Evolutionary conservation across 2,329 filamentous ascomycete species (phyloP), one percentile per base, ranked within the genome.

Genomic region (Penicillium sp.): DNA sequence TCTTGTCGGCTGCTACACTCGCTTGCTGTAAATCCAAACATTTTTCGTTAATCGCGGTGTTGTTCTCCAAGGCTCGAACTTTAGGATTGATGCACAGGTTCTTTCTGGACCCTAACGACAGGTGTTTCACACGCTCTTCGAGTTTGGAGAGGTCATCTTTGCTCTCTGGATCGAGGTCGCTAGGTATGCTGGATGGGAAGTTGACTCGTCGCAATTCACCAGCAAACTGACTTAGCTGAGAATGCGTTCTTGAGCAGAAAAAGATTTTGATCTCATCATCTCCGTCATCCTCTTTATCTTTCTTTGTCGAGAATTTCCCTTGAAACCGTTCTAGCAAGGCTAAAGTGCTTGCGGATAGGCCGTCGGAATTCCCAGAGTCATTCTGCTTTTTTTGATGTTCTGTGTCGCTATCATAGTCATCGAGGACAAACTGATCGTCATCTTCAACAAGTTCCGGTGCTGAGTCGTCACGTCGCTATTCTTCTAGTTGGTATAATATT

Each of bases 181-280:
- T 61, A 0, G 85, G 84, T 3, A 94, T 73, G 2, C 88, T 90
- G 0, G 90, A 81, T 5, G 92, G 90, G 57, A 96, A 85, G 0
- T 77, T 76, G n/a, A 95, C 89, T 29, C 90, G 85, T 2, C 87
- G 85, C 48, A 97, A 76, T 72, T 97, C 92, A 40, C 86, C 83
- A 18, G 93, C 87, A 72, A 97, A 96, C 69, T 97, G 92, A 1
- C 89, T 88, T 14, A 97, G 76, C 68, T 97, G 92, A 3, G 92
- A 97, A 72, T 97, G 92, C 1, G 92, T 97, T 69, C 92, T 84
- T 8, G 92, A 97, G 54, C 92, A 94, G 75, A 93, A 96, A 73
- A 90, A 96, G 50, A 97, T 89, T 80, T 93, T 96, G 49, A 89
- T 79, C 61, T 88, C 85, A 13, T 84, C 79, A 8, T 81, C 72